Conservation (phyloP, 345 rosid genomes). For the Anastatica hierochuntica region DNA sequence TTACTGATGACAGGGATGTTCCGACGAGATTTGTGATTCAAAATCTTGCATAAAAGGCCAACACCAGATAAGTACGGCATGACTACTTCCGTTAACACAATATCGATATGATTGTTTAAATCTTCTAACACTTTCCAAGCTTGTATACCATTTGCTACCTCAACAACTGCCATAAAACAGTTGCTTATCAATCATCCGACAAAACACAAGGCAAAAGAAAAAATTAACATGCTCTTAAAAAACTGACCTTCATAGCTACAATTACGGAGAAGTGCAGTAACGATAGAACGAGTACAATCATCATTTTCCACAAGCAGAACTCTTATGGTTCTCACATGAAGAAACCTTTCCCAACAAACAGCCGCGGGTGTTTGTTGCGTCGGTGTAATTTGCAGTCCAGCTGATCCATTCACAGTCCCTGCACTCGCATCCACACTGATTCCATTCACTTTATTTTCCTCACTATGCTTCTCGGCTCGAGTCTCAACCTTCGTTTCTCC, state of each 20-base stretch:
- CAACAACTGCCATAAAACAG: slow-evolving; percentile 37
- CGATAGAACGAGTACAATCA: slow-evolving; percentile 70
- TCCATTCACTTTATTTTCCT: slow-evolving; percentile 27
- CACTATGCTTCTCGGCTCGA: slow-evolving; percentile 18
- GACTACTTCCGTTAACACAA: slow-evolving; percentile 68
- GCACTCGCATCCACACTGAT: slow-evolving; percentile 25
- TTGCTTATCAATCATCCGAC: background rate
- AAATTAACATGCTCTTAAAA: no score
- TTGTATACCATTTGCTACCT: slow-evolving; percentile 57
- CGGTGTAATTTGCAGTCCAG: slow-evolving; percentile 31
- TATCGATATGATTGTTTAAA: slow-evolving; percentile 50
- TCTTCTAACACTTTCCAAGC: slow-evolving; percentile 81
- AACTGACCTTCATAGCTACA: slow-evolving; percentile 71
- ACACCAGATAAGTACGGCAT: slow-evolving; percentile 71
- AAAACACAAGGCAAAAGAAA: background rate
- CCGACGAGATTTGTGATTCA: slow-evolving; percentile 53
- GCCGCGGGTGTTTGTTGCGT: slow-evolving; percentile 36
- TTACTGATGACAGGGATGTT: slow-evolving; percentile 77
- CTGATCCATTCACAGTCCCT: slow-evolving; percentile 27
- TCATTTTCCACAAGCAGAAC: slow-evolving; percentile 76
- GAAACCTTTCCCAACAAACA: slow-evolving; percentile 75
- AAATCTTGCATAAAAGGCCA: slow-evolving; percentile 67
- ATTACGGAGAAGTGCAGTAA: slow-evolving; percentile 72
- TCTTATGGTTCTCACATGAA: slow-evolving; percentile 50
- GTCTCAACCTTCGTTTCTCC: slow-evolving; percentile 24